Conservation (phyloP, 2,329 filamentous ascomycete species). For the Lachnellula subtilissima region DNA sequence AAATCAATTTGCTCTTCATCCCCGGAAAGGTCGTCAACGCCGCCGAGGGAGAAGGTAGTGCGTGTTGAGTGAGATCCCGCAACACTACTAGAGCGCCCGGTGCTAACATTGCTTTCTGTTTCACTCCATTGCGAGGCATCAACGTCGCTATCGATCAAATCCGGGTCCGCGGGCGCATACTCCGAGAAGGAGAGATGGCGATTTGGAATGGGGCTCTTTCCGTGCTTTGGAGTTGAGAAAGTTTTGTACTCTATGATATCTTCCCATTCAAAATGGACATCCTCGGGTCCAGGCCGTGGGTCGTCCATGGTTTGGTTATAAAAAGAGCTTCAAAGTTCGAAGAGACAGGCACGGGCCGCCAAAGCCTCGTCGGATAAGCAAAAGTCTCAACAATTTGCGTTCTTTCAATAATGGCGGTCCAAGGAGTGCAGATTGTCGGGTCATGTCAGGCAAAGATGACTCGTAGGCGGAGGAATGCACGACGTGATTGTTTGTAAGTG, state of each 20-base stretch:
- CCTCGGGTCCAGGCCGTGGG: conserved; percentile 3
- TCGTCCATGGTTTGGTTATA: conserved; percentile 7
- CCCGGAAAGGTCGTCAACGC: not conserved
- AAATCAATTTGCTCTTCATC: conserved; percentile 4
- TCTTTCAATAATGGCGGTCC: no score
- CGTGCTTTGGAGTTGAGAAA: not conserved
- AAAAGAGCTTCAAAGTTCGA: not conserved
- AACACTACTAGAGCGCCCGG: not conserved
- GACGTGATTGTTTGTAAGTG: no score
- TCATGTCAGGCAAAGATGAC: no score
- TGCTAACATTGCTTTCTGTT: conserved; percentile 1
- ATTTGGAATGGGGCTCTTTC: not conserved
- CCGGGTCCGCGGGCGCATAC: not conserved
- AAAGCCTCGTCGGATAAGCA: no score
- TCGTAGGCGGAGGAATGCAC: no score
- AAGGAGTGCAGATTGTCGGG: no score
- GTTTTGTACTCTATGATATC: conserved; percentile 7
- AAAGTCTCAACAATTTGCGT: no score
- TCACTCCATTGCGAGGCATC: conserved; percentile 5
- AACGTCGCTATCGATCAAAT: not conserved
- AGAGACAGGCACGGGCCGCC: not conserved
- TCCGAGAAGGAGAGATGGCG: not conserved
- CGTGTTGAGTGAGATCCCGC: not conserved
- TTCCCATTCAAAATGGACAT: conserved; percentile 10
- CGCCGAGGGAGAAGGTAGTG: not conserved